Evolutionary conservation across 192 early-diverging fungal genomes (phyloP), one percentile per base, ranked within the genome.

Genomic region (Coemansia sp.): DNA sequence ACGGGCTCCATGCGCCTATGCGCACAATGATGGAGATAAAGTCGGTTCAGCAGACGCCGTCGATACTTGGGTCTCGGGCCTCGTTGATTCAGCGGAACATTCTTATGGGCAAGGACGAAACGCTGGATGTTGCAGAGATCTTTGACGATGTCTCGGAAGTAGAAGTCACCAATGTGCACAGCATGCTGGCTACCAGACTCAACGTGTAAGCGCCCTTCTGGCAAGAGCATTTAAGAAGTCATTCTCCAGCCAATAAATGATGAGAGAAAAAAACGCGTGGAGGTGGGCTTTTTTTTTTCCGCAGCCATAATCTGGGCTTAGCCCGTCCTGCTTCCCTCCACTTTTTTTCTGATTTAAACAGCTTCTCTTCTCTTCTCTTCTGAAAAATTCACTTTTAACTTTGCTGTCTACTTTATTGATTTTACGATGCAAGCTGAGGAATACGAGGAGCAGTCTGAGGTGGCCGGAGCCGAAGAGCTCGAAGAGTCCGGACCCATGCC

Each of bases 1-100:
- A 92, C 65, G 96, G 94, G 18, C 74, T 93, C 49, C 92, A 95
- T 63, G 89, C 89, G n/a, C 96, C 94, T 28, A 79, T 98, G 64
- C 86, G 90, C 60, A 77, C 92, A 67, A 88, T 92, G 60, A 97
- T 97, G 94, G 94, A 97, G 64, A 81, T 85, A 47, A 81, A 71
- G 43, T 60, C 93, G 6, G 66, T 80, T 64, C 48, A 56, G 31
- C 55, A 65, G 51, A 39, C 45, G 45, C 49, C 61, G 30, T 42
- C 59, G 16, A 43, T 64, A 41, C 46, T 66, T 32, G 51, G 55
- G 48, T 48, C 64, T 30, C 48, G 59, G 21, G 64, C 57, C 8
- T 59, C 72, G 46, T 66, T 58, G 53, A 71, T 92, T 17, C 81
- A 76, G 45, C 53, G 91, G 51, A 93, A 96, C 71, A 94, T 98